Conservation (phyloP, 495 filamentous ascomycete species). For the Terfezia claveryi region DNA sequence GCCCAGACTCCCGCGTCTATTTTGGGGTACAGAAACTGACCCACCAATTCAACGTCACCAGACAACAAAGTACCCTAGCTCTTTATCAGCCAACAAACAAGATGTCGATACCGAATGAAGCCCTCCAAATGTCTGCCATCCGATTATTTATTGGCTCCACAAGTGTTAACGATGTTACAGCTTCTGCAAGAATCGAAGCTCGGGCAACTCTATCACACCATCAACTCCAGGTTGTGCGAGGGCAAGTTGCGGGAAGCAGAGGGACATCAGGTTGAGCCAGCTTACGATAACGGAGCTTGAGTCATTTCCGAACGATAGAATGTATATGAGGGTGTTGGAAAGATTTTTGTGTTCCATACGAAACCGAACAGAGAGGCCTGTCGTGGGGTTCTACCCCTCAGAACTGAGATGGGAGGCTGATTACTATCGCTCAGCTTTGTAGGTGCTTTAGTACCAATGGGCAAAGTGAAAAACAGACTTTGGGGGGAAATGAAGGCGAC, state of each 20-base stretch:
- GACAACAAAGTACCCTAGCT: too few species aligned
- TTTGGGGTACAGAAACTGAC: too few species aligned
- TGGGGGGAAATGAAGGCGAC: constrained; percentile 42
- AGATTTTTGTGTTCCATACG: constrained; percentile 42
- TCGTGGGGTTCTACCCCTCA: too few species aligned
- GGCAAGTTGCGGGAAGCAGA: constrained; percentile 69
- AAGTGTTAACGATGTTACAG: constrained; percentile 25
- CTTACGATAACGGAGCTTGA: constrained; percentile 66
- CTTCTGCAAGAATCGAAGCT: constrained; percentile 84
- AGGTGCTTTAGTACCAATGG: constrained; percentile 69
- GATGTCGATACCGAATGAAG: constrained; percentile 95
- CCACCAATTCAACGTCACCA: too few species aligned
- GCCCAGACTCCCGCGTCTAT: too few species aligned
- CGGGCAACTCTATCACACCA: constrained; percentile 73
- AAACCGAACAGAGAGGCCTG: too few species aligned
- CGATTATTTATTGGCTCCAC: neutral
- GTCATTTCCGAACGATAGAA: constrained; percentile 47
- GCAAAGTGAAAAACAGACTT: constrained; percentile 51
- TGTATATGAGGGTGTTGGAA: constrained; percentile 86
- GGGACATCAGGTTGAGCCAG: constrained; percentile 72
- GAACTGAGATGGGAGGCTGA: neutral
- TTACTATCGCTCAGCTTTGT: neutral
- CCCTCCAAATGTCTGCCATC: constrained; percentile 50
- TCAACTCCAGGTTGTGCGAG: constrained; percentile 68
- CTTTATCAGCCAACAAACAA: constrained; percentile 5